Percentiles rank a stretch among this genome's conserved stretches.
Evolutionary conservation across 495 filamentous ascomycete species (phyloP).

Genomic region (Penicillium macrosclerotiorum): DNA sequence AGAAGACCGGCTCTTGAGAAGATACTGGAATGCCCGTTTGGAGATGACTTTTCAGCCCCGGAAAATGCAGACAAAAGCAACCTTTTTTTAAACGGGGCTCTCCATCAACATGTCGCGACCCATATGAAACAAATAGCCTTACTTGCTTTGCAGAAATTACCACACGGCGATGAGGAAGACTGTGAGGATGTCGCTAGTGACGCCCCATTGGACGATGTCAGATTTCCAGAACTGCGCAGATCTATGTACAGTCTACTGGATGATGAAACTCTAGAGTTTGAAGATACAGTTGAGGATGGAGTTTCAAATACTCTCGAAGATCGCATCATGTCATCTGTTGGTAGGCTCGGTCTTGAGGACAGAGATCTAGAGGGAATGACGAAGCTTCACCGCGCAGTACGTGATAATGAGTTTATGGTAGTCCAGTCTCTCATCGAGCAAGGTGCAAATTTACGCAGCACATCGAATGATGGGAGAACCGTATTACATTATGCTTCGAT

Average conservation of each 20-base stretch:
- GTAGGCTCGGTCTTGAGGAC: constrained; percentile 26
- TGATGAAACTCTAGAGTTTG: constrained; percentile 26
- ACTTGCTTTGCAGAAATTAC: constrained; percentile 32
- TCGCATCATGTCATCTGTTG: constrained; percentile 22
- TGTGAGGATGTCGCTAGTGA: constrained; percentile 27
- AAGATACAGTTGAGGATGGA: constrained; percentile 21
- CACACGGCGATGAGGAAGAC: constrained; percentile 25
- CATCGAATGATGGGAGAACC: too few species aligned
- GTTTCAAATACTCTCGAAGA: constrained; percentile 17
- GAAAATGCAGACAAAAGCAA: constrained; percentile 20
- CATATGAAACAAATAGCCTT: constrained; percentile 36
- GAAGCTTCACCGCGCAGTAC: constrained; percentile 29
- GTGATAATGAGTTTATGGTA: constrained; percentile 21
- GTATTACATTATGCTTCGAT: too few species aligned
- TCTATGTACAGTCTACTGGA: constrained; percentile 35
- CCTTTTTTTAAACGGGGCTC: constrained; percentile 30
- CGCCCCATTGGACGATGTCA: constrained; percentile 25
- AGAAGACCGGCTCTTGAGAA: constrained; percentile 24
- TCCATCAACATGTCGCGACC: constrained; percentile 29
- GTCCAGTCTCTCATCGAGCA: constrained; percentile 21
- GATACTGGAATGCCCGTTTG: constrained; percentile 30
- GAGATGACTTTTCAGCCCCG: constrained; percentile 26
- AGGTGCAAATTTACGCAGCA: constrained; percentile 22
- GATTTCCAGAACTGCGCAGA: constrained; percentile 15
- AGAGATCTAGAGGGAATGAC: constrained; percentile 26